Base-by-base conservation (phyloP, 2,329 filamentous ascomycete genomes). In the Aplosporella prunicola region DNA sequence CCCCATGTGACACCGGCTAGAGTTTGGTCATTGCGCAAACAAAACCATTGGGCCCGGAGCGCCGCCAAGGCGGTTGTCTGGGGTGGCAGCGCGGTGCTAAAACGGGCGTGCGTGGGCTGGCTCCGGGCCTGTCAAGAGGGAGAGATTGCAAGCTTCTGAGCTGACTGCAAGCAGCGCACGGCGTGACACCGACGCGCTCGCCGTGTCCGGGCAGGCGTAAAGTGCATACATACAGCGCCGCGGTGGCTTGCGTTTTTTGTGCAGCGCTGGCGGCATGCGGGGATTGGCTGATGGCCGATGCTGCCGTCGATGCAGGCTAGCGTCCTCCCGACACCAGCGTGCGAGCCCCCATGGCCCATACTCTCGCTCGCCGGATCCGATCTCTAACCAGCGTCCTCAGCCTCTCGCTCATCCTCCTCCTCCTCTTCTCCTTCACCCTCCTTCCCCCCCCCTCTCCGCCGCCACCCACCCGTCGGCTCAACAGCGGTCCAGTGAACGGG, bases 341-440 rank as follows among this genome's bases (percentile, higher is more conserved):
- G 25, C 33, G 33, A 36, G 34, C 40, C 36, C 38, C 20, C 23
- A 32, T 32, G 15, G 23, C 26, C 42, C 29, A 46, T 53, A 43
- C 44, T 42, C 42, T 36, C 40, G 45, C 44, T 25, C 43, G 34
- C 34, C 25, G 25, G 20, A 30, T 24, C 34, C 34, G 26, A 36
- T 36, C 34, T 36, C 34, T 30, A 36, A 36, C 34, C 34, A 36
- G 34, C 42, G 46, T 47, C 47, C 48, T 41, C 46, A 39, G 44
- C 44, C 43, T 43, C 46, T 53, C n/a, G n/a, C n/a, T n/a, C n/a
- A n/a, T n/a, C 16, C 51, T 50, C 47, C 44, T 43, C 43, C 45
- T 46, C 48, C 42, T 43, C 29, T 45, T 42, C 46, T 45, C 48
- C 41, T 35, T 35, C 43, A 42, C 38, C 26, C 33, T 23, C 24